Evolutionary conservation across 805 yeast species (phyloP).

Genomic region (Barnettozyma sucrosica): DNA sequence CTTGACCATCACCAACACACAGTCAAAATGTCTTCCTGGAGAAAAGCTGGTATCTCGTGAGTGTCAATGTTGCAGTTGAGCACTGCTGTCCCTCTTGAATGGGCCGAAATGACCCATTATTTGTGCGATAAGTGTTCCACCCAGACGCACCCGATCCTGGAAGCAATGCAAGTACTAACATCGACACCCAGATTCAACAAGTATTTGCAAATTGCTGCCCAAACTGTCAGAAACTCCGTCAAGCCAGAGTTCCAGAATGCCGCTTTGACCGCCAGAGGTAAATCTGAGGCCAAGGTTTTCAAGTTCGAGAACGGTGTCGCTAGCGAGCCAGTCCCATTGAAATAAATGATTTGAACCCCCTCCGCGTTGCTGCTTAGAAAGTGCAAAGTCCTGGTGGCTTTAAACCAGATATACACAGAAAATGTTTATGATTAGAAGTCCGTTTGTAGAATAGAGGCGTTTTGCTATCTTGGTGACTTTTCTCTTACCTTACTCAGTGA

Average conservation of each 20-base stretch:
- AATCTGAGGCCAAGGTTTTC: slow-evolving; percentile 68
- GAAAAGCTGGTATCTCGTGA: slow-evolving; percentile 61
- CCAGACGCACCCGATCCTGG: background rate
- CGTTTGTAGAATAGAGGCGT: background rate
- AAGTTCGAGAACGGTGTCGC: slow-evolving; percentile 65
- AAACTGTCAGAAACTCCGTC: slow-evolving; percentile 79
- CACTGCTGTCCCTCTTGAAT: background rate
- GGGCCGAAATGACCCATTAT: background rate
- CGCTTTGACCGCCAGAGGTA: slow-evolving; percentile 62
- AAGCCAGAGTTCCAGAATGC: slow-evolving; percentile 78
- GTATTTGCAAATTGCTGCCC: slow-evolving; percentile 87
- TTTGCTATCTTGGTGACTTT: background rate
- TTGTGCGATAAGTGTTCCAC: background rate
- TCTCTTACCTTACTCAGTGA: background rate
- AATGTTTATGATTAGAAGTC: background rate
- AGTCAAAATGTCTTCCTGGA: slow-evolving; percentile 49
- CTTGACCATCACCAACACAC: background rate
- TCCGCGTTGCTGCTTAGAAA: background rate
- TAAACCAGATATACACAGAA: background rate
- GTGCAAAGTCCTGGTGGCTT: slow-evolving; percentile 2
- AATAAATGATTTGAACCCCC: slow-evolving; percentile 12
- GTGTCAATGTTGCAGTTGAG: slow-evolving; percentile 19
- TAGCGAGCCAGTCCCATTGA: slow-evolving; percentile 30
- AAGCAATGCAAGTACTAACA: slow-evolving; percentile 8
- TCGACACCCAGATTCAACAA: slow-evolving; percentile 53